A percentile compares a stretch with the other conserved stretches of the same genome.
Evolutionary conservation across 2,329 filamentous ascomycete genomes (phyloP).

Genomic region (Aurifilum marmelostoma): DNA sequence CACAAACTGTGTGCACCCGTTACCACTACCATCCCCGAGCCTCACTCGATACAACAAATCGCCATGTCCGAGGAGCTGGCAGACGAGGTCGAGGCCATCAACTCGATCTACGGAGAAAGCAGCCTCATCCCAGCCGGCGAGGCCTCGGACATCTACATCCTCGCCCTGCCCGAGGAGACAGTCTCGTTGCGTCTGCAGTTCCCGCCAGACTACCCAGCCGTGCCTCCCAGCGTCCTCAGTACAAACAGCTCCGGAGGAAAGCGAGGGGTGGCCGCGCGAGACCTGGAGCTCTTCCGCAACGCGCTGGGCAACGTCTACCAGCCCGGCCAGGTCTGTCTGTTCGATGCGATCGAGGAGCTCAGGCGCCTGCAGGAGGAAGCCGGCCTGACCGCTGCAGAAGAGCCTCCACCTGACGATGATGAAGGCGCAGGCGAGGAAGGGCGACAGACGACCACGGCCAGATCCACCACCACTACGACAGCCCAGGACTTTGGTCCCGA

Average conservation of each 20-base stretch:
- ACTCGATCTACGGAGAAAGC: slow-evolving; percentile 78
- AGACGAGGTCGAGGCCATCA: slow-evolving; percentile 81
- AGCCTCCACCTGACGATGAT: slow-evolving; percentile 29
- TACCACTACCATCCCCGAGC: background rate
- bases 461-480: background rate
- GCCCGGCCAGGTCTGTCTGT: slow-evolving; percentile 80
- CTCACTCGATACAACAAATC: background rate
- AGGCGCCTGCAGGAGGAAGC: slow-evolving; percentile 46
- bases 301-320: slow-evolving; percentile 70
- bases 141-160: slow-evolving; percentile 54
- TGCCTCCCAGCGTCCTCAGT: slow-evolving; percentile 72
- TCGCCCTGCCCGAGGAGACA: slow-evolving; percentile 66
- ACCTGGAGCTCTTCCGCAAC: slow-evolving; percentile 70
- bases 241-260: slow-evolving; percentile 77
- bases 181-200: slow-evolving; percentile 69
- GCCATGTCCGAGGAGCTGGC: slow-evolving; percentile 62
- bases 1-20: background rate
- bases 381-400: slow-evolving; percentile 28
- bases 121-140: slow-evolving; percentile 55
- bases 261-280: slow-evolving; percentile 71
- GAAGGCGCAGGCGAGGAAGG: slow-evolving; percentile 27
- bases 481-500: slow-evolving; percentile 34
- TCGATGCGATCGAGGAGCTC: slow-evolving; percentile 84
- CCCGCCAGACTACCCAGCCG: slow-evolving; percentile 72
- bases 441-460: slow-evolving; percentile 14